Evolutionary conservation across 2,329 filamentous ascomycete species (phyloP).

Genomic region (Colletotrichum agaves): DNA sequence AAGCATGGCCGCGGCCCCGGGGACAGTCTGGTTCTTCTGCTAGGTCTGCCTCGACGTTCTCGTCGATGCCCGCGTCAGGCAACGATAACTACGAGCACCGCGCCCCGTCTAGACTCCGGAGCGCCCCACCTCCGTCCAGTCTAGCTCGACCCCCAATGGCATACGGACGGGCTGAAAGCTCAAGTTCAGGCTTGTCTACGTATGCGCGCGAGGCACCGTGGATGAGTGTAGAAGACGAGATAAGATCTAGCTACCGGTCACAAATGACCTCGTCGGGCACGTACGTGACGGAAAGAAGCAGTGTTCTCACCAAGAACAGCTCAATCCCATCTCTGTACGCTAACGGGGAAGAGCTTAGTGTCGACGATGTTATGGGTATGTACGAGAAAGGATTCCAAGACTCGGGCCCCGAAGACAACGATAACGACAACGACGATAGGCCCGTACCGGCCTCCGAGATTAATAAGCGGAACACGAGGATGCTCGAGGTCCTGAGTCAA

Average conservation of each 20-base stretch:
- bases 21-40: constrained; percentile 61
- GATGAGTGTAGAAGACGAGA: constrained; percentile 60
- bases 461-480: constrained; percentile 49
- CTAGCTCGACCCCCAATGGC: constrained; percentile 45
- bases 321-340: constrained; percentile 72
- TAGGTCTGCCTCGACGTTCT: constrained; percentile 57
- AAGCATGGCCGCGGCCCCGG: constrained; percentile 56
- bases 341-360: constrained; percentile 66
- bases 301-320: constrained; percentile 81
- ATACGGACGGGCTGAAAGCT: constrained; percentile 48
- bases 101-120: constrained; percentile 44
- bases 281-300: constrained; percentile 82
- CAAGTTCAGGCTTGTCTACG: constrained; percentile 44
- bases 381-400: constrained; percentile 71
- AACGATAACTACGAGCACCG: constrained; percentile 52
- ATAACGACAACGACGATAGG: constrained; percentile 45
- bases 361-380: constrained; percentile 77
- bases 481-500: constrained; percentile 55
- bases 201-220: constrained; percentile 56
- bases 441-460: constrained; percentile 54
- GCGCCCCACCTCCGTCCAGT: constrained; percentile 42
- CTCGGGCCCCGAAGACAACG: constrained; percentile 45
- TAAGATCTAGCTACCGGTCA: constrained; percentile 66
- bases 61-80: constrained; percentile 54
- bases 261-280: constrained; percentile 69